Base-by-base conservation (phyloP, 345 rosid species). In the Lepidium africanum region DNA sequence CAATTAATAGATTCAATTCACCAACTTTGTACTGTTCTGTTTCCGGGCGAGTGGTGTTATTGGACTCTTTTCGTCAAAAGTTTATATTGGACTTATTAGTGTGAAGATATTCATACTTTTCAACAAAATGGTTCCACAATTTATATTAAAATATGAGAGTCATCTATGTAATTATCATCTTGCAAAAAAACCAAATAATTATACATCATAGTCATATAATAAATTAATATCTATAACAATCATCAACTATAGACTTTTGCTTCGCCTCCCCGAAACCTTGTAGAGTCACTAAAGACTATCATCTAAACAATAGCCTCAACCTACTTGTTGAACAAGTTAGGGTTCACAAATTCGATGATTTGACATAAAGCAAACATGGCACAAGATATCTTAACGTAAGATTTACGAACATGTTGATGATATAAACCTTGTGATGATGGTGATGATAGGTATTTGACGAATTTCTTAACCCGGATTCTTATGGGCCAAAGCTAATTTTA, bases 11-110 rank as follows among this genome's bases (percentile, higher is more conserved):
- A 63, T 39, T 46, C 27, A 3, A 25, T 52, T 16, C 63, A 25
- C 49, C 48, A 35, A 46, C 42, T 72, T 54, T 23, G 15, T 10
- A 46, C 65, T 63, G 59, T 64, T 56, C 43, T 27, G 12, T 37
- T 56, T 56, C 43, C 37, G 35, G 35, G 25, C 27, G 40, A 64
- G 52, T 64, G 52, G 70, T 11, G 45, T n/a, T 64, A 48, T 72
- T 64, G 71, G 65, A 72, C 65, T 64, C 38, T 64, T 30, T 48
- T 64, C 71, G 45, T 72, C 76, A 72, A 47, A 72, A 64, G 71
- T 47, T 56, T 9, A 19, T 7, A 38, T 64, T 48, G 27, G 66
- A 48, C 51, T 64, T 38, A 45, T 19, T 40, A 17, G 25, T 39
- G 17, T 14, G 8, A 2, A 49, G 49, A 43, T 49, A 54, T 56